Evolutionary conservation across 2,329 filamentous ascomycete species (phyloP).

Genomic region (Ceratocystis lukuohia): DNA sequence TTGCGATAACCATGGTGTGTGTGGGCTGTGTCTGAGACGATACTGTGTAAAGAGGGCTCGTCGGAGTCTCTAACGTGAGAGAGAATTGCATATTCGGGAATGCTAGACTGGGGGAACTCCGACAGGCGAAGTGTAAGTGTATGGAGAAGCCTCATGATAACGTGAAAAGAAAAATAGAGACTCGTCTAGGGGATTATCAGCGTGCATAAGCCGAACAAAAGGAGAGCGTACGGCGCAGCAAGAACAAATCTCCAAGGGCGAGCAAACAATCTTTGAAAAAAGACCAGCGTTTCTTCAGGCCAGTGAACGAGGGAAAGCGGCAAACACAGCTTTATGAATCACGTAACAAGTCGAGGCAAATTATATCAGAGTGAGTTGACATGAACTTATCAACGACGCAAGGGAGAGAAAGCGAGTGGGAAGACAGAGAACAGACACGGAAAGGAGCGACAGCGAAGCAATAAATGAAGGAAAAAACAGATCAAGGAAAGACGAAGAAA

Average conservation of each 20-base stretch:
- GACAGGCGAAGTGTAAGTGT: constrained; percentile 13
- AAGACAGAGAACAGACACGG: background rate
- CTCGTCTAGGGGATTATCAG: background rate
- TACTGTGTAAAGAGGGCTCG: constrained; percentile 23
- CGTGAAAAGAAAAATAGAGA: background rate
- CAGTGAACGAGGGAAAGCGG: background rate
- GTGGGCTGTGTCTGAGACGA: constrained; percentile 18
- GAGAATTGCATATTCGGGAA: constrained; percentile 25
- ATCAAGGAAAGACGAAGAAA: background rate
- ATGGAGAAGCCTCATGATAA: constrained; percentile 17
- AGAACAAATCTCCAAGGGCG: too few species aligned
- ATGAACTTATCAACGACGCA: background rate
- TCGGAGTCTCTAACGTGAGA: constrained; percentile 26
- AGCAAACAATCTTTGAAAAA: constrained; percentile 2
- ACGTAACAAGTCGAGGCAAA: background rate
- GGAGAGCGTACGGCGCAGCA: too few species aligned
- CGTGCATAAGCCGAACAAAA: too few species aligned
- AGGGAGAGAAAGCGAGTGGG: background rate
- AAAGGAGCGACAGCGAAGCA: background rate
- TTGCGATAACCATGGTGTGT: constrained; percentile 20
- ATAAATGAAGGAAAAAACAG: background rate
- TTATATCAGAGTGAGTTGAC: background rate
- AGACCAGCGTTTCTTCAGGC: background rate
- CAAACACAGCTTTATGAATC: background rate
- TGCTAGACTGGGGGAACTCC: constrained; percentile 13